Conservation (phyloP, 2,329 filamentous ascomycete species). For the Helminthosporium solani region DNA sequence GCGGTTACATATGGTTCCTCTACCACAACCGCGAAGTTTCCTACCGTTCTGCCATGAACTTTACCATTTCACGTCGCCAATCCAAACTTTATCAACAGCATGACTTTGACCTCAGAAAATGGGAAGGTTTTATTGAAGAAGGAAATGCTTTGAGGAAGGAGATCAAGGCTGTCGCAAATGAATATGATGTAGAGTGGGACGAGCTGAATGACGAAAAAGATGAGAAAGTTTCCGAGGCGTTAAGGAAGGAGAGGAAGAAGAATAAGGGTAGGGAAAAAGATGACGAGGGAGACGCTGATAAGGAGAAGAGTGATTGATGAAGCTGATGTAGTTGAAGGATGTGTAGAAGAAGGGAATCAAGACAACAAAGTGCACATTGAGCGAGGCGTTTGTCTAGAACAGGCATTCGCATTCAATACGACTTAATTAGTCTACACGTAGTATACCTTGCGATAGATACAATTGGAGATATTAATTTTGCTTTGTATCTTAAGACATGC, state of each 20-base stretch:
- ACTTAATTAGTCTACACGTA: background rate
- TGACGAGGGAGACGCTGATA: slow-evolving; percentile 14
- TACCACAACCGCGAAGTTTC: slow-evolving; percentile 88
- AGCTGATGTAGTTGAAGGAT: background rate
- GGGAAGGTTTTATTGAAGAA: slow-evolving; percentile 78
- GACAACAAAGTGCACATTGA: background rate
- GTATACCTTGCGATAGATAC: background rate
- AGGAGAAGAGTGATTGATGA: background rate
- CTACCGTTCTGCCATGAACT: slow-evolving; percentile 82
- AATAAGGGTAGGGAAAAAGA: slow-evolving; percentile 36
- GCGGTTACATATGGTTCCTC: slow-evolving; percentile 89
- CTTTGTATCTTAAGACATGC: too few relatives aligned
- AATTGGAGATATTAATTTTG: too few relatives aligned
- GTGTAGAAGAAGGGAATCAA: background rate
- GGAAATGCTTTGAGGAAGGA: slow-evolving; percentile 75
- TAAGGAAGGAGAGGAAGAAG: slow-evolving; percentile 51
- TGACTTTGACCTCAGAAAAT: slow-evolving; percentile 73
- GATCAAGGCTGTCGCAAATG: slow-evolving; percentile 75
- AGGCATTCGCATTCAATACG: background rate
- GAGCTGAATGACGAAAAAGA: slow-evolving; percentile 71
- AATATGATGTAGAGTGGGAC: slow-evolving; percentile 91
- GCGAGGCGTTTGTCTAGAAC: background rate
- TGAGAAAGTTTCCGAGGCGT: slow-evolving; percentile 57
- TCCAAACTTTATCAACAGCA: slow-evolving; percentile 71
- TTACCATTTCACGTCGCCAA: slow-evolving; percentile 79